Evolutionary conservation across 495 filamentous ascomycete species (phyloP), one percentile per base, ranked within the genome.

Genomic region (Podospora pseudoanserina): DNA sequence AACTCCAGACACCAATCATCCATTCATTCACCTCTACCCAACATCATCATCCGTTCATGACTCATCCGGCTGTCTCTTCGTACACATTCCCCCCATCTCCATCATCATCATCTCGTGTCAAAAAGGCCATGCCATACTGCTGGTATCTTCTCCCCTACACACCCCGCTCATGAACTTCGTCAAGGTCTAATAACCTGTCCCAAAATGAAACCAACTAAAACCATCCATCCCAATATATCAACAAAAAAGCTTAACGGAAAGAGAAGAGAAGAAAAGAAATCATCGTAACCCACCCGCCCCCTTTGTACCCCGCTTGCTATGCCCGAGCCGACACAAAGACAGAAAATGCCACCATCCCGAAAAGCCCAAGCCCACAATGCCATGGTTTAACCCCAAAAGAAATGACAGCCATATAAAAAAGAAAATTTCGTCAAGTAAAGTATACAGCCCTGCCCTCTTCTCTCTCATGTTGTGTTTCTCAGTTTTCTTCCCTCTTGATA

Each of bases 251-350:
- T 4, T 5, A 49, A 39, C 34, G 6, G 9, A 49, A 49, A 49
- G 13, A 16, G 9, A 49, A 49, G 13, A 16, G 9, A 49, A 49
- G 39, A 49, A 49, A 49, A 49, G 39, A 49, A 49, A 16, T 49
- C 39, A 49, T 49, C 39, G 4, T 5, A 32, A 7, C 30, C 39
- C 39, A 49, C 3, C 39, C 34, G 34, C 34, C 34, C 34, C 39
- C 15, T 13, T 1, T 49, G 30, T 32, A 32, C 39, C 39, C 39
- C 39, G 9, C 15, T 11, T 49, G 39, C 39, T 49, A 58, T 58
- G 55, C 55, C 55, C 23, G 55, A 58, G 55, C 55, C 55, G 23
- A 58, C 55, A 58, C 55, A 58, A 58, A 23, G n/a, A 26, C 55
- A 19, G 15, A 26, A 58, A 58, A 49, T 49, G 15, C 39, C 39